Evolutionary conservation across 2,329 filamentous ascomycete species (phyloP).

Genomic region (Aspergillus calidoustus): DNA sequence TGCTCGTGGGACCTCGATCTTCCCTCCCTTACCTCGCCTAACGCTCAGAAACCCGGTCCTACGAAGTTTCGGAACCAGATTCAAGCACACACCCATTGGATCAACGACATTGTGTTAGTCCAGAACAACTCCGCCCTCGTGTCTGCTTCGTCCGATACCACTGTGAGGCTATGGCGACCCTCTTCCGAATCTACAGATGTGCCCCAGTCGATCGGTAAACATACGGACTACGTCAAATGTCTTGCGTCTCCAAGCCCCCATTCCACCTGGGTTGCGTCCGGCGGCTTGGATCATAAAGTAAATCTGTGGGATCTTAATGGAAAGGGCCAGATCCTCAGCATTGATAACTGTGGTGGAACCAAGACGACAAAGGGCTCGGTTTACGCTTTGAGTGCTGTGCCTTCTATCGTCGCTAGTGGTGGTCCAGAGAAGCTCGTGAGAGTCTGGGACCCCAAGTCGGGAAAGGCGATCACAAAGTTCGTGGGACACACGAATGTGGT

Average conservation of each 20-base stretch:
- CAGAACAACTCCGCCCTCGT: constrained; percentile 79
- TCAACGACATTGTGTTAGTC: constrained; percentile 87
- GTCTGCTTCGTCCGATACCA: constrained; percentile 90
- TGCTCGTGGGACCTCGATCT: constrained; percentile 84
- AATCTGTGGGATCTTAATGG: constrained; percentile 93
- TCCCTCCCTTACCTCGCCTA: constrained; percentile 39
- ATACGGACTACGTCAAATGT: constrained; percentile 96
- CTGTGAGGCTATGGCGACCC: constrained; percentile 91
- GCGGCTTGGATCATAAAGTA: constrained; percentile 89
- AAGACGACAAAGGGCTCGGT: constrained; percentile 88
- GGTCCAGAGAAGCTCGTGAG: constrained; percentile 92
- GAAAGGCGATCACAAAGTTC: constrained; percentile 91
- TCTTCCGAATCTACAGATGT: constrained; percentile 65
- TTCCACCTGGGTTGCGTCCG: constrained; percentile 88
- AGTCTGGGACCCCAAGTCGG: constrained; percentile 87
- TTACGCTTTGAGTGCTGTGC: constrained; percentile 82
- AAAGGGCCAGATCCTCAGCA: constrained; percentile 81
- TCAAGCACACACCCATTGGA: constrained; percentile 91
- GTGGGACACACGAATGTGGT: constrained; percentile 96
- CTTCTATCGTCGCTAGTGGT: constrained; percentile 83
- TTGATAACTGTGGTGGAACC: constrained; percentile 77
- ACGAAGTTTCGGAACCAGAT: constrained; percentile 66
- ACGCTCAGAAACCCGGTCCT: constrained; percentile 38
- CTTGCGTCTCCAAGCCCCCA: constrained; percentile 75
- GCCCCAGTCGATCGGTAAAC: constrained; percentile 82